phyloP scores from a whole-genome alignment of 139 green algal genomes.

The Haematococcus sp. region DNA sequence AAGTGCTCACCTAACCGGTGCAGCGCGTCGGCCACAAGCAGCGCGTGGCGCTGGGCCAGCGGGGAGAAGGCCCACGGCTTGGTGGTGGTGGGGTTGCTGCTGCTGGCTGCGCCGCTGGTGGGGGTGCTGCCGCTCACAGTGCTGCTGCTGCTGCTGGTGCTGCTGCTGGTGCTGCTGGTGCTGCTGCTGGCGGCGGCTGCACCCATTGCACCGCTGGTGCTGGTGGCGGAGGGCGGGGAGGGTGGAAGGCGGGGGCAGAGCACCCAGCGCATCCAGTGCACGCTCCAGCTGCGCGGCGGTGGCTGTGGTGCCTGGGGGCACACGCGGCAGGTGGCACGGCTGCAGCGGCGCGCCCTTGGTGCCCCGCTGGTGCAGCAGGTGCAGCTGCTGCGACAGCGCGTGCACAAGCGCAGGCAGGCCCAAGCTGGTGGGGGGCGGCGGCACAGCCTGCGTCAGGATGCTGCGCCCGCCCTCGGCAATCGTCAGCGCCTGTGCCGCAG shows the following conservation, averaged over 20 bases:
- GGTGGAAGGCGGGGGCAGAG: background rate
- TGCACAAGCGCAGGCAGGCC: too few relatives aligned
- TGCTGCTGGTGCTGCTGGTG: background rate
- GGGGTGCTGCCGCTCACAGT: background rate
- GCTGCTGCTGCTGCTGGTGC: slow-evolving; percentile 6
- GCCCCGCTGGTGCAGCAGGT: background rate
- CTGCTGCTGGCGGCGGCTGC: background rate
- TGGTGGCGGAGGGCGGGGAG: background rate
- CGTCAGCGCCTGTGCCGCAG: background rate
- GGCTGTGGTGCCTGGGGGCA: too few relatives aligned
- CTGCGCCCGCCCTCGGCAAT: background rate
- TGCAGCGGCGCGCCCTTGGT: background rate
- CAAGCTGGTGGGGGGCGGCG: too few relatives aligned
- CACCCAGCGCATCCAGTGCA: too few relatives aligned
- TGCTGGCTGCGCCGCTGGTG: background rate
- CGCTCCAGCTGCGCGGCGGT: background rate
- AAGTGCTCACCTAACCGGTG: background rate
- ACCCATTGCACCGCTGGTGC: slow-evolving; percentile 6
- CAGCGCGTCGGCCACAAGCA: background rate
- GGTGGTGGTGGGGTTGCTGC: slow-evolving; percentile 13
- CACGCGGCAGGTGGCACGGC: background rate
- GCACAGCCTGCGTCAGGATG: too few relatives aligned
- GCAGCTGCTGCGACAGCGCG: background rate
- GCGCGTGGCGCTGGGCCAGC: background rate
- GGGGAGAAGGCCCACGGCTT: background rate